Base-by-base conservation (phyloP, 2,329 filamentous ascomycete genomes). In the Claviceps sp. region DNA sequence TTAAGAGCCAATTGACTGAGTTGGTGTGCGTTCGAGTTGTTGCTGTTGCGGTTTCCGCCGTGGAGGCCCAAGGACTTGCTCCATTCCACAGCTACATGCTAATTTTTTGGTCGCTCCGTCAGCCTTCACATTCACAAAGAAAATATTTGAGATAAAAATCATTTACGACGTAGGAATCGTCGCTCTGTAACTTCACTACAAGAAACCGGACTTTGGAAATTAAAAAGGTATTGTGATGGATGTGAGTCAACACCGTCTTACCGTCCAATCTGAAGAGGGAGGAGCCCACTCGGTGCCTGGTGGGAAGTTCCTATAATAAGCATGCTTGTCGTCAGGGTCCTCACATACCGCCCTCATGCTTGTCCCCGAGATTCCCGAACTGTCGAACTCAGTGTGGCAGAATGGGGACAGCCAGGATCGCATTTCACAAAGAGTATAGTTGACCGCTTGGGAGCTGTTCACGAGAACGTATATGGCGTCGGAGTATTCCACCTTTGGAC, bases 361-460 rank as follows among this genome's bases (percentile, higher is more conserved):
- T 0, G 79, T 81, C 2, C 85, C 84, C 2, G 66, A 69, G 5
- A 71, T 72, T 0, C 79, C 78, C 0, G 77, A 76, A 13, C 79
- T 69, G 52, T 74, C 70, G 58, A 78, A 84, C 4, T 65, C 64
- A 0, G 87, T 89, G 0, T 79, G 83, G 63, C 87, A 93, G 14
- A 76, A 69, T 0, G 82, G 73, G 0, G 83, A 81, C 1, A 81
- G 63, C 57, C 79, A 82, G 0, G 80, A 84, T 20, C 77, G 76
- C 14, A 90, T 63, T 43, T 82, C 72, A 61, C 87, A 93, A 0
- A 93, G 66, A 0, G 82, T 79, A 60, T 84, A 89, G 34, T 78
- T 71, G 0, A 59, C 62, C 6, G 65, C 62, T 4, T 30, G 41
- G 0, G 58, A 52, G 7, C 58, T 62, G 52, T 82, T 81, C 1